A percentile compares a stretch with the other conserved stretches of the same genome.
phyloP scores from a whole-genome alignment of 768 basidiomycete genomes.

The Leccinum sublutescens region DNA sequence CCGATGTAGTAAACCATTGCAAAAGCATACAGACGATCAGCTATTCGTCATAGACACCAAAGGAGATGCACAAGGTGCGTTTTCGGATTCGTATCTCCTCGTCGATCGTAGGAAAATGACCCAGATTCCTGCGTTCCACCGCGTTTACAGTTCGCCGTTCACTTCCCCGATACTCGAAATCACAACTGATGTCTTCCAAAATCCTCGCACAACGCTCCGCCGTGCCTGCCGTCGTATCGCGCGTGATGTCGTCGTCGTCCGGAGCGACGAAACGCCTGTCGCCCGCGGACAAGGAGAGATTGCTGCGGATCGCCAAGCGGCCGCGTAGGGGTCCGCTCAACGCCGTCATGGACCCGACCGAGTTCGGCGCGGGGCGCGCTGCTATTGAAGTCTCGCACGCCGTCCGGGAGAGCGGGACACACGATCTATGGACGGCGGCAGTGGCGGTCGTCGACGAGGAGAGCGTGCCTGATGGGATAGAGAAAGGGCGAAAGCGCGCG shows the following conservation, averaged over 20 bases:
- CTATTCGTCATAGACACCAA: conserved; percentile 78
- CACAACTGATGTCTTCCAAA: conserved; percentile 65
- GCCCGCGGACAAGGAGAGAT: conserved; percentile 68
- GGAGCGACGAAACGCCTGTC: conserved; percentile 41
- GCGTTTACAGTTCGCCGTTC: conserved; percentile 52
- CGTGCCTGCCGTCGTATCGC: conserved; percentile 79
- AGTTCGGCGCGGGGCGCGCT: conserved; percentile 65
- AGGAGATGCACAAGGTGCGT: conserved; percentile 70
- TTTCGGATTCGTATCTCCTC: not conserved
- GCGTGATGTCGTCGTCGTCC: conserved; percentile 28
- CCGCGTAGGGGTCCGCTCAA: conserved; percentile 73
- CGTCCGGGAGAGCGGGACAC: conserved; percentile 62
- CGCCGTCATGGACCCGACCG: conserved; percentile 62
- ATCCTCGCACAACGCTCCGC: conserved; percentile 86
- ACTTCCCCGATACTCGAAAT: conserved; percentile 52
- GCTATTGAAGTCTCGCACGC: conserved; percentile 64
- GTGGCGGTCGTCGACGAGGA: conserved; percentile 29
- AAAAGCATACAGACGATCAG: conserved; percentile 67
- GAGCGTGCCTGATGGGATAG: conserved; percentile 42
- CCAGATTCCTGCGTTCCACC: not conserved
- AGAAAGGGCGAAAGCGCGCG: conserved; percentile 36
- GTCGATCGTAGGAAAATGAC: not conserved
- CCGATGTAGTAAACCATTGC: conserved; percentile 32
- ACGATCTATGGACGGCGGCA: conserved; percentile 57
- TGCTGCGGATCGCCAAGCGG: conserved; percentile 75